Percentiles rank a stretch among this genome's conserved stretches.
phyloP scores from a whole-genome alignment of 441 rosid genomes.

The Gossypium schwendimanii region DNA sequence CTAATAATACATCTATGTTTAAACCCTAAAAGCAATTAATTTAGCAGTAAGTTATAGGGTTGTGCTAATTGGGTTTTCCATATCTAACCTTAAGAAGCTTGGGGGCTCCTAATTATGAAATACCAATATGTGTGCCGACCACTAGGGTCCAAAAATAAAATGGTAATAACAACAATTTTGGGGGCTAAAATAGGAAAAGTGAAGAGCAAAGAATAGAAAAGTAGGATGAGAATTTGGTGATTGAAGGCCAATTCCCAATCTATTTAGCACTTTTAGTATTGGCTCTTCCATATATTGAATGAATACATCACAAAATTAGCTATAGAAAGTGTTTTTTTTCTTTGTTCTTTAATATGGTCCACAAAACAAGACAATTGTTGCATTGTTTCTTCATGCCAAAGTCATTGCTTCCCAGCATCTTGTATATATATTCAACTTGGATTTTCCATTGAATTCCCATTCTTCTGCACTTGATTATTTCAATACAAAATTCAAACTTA shows the following conservation, averaged over 20 bases:
- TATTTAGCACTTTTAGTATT: not conserved
- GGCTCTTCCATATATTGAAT: slow-evolving; percentile 7
- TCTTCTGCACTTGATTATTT: not conserved
- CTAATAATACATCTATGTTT: too few relatives aligned
- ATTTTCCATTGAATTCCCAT: not conserved
- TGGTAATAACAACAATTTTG: not conserved
- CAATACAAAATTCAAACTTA: too few relatives aligned
- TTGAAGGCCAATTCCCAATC: not conserved
- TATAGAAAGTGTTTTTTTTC: not conserved
- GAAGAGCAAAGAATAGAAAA: not conserved
- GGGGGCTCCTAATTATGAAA: too few relatives aligned
- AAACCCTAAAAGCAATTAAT: too few relatives aligned
- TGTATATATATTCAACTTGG: not conserved
- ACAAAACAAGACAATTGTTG: not conserved
- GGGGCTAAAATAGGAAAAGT: slow-evolving; percentile 3
- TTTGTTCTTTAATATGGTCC: not conserved
- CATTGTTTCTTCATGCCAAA: not conserved
- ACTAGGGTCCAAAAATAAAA: not conserved
- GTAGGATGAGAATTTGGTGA: not conserved
- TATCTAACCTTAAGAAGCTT: too few relatives aligned
- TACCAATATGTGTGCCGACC: too few relatives aligned
- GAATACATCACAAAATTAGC: not conserved
- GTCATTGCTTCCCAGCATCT: not conserved
- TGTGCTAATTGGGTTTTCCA: too few relatives aligned
- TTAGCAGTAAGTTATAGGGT: too few relatives aligned